phyloP scores from a whole-genome alignment of 2,329 filamentous ascomycete species.

The Fusarium sp. region DNA sequence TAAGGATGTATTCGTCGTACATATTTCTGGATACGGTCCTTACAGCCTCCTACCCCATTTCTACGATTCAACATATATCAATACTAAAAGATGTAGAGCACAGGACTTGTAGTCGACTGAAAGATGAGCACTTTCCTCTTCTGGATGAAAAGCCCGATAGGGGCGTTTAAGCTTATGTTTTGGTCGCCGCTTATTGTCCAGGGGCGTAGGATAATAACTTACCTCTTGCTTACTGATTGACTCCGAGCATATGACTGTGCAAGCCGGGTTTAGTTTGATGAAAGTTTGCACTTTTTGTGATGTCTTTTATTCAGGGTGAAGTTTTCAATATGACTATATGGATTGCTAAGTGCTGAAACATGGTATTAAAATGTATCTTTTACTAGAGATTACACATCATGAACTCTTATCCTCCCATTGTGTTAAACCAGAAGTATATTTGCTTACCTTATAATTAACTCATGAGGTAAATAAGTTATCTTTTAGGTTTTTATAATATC shows the following conservation, averaged over 20 bases:
- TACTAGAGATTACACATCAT: too few species aligned
- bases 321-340: rapidly evolving
- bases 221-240: neutral
- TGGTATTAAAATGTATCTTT: too few species aligned
- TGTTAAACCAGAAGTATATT: too few species aligned
- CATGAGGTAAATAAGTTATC: too few species aligned
- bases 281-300: rapidly evolving
- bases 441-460: too few species aligned
- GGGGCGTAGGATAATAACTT: neutral
- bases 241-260: neutral
- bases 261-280: neutral
- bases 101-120: rapidly evolving
- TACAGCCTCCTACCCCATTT: rapidly evolving
- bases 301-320: rapidly evolving
- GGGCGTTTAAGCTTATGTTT: neutral
- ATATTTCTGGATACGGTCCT: neutral
- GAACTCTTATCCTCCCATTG: too few species aligned
- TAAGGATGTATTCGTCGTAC: neutral
- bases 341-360: neutral
- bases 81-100: neutral
- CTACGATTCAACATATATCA: neutral
- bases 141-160: neutral
- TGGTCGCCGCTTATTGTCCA: neutral
- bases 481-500: too few species aligned
- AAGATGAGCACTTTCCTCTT: neutral